Evolutionary conservation across 1,139 yeast species (phyloP), one percentile per base, ranked within the genome.

Genomic region (Blastobotrys serpentis): DNA sequence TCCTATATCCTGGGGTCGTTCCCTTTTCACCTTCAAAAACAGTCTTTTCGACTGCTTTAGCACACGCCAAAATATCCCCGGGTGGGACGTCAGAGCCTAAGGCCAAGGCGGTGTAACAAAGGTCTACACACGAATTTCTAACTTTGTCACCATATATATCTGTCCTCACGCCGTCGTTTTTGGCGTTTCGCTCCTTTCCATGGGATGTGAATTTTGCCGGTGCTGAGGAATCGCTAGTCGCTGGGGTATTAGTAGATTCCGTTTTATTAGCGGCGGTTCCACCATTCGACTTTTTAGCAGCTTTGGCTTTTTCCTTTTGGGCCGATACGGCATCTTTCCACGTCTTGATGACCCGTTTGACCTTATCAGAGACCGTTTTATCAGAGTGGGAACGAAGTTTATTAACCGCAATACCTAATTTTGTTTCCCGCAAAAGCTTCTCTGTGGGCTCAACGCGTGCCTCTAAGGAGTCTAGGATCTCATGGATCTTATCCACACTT

Each of bases 361-460:
- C 98, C 46, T 85, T 70, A 4, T 78, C 70, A 14, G 82, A 75
- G 44, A 92, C 81, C 52, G 84, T 86, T 19, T 75, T 60, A 64
- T 86, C 87, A 19, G 73, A 62, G 56, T 86, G 86, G 8, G 84
- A 71, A 57, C 95, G 78, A 62, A 84, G 81, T 68, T 88, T 89
- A 70, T 94, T 94, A 42, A 92, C 98, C 4, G 92, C 94, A 21
- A 92, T 94, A 52, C 98, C 98, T n/a, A 92, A 92, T 67, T 88
- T 89, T n/a, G 98, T 92, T 64, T 90, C 88, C 62, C 96, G 75
- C 47, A 92, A 73, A 38, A 90, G 75, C 63, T 82, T 80, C 65
- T 92, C 98, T 1, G 95, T 82, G 8, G 98, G 96, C 57, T 75
- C 74, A 45, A 89, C 88, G 10, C 86, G 88, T 53, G 77, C 81